Evolutionary conservation across 2,329 filamentous ascomycete genomes (phyloP), one percentile per base, ranked within the genome.

Genomic region (Claviceps sp.): DNA sequence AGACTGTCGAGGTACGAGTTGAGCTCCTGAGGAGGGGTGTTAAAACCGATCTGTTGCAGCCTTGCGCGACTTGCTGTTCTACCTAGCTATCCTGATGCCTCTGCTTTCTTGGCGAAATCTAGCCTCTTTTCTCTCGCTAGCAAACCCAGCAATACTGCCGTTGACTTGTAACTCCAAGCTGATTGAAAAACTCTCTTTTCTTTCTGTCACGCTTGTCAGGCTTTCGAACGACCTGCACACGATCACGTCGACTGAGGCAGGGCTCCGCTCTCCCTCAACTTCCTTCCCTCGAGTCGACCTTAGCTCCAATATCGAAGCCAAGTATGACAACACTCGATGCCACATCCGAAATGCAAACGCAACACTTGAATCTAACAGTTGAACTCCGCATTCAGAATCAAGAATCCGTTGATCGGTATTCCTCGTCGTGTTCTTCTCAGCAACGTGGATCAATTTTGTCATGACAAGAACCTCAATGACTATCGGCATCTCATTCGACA

Each of bases 361-460:
- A 16, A 17, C n/a, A 7, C 26, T 9, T 3, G n/a, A 5, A 11
- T 23, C 29, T 37, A 52, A 14, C 44, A 34, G 17, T 1, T 38
- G 34, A 7, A 20, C 16, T 44, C 60, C 61, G 44, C 63, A 56
- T 14, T 6, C 50, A 70, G 69, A 55, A 72, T 72, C 61, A 68
- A 69, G 57, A 72, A 72, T 52, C 70, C 70, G 23, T 62, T 85
- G 3, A 69, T 74, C 29, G 78, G 77, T 39, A 70, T 81, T 48
- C 68, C 77, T 62, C 55, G 71, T 66, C 45, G 63, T 68, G 56
- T 70, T 71, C 71, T 82, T 7, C 65, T 81, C 51, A 61, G 63
- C 39, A 69, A 80, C 49, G 82, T 82, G 36, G 73, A 80, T 49
- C 69, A 71, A n/a, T 87, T 86, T 59, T 83, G 81, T 40, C 68